A percentile compares a stretch with the other conserved stretches of the same genome.
phyloP scores from a whole-genome alignment of 2,329 filamentous ascomycete species.

The Beauveria sp. region DNA sequence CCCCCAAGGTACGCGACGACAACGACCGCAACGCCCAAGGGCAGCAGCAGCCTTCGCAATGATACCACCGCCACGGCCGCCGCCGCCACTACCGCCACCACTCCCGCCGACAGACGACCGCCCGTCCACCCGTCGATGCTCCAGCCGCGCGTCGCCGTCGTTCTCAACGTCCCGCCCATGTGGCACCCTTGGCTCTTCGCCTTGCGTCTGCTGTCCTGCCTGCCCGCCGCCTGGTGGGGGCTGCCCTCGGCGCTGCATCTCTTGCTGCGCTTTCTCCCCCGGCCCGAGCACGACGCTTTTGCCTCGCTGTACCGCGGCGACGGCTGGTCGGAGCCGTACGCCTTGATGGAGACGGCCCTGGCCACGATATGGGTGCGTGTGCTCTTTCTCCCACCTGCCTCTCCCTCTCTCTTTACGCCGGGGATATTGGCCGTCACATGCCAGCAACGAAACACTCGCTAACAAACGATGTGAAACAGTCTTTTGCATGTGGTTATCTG shows the following conservation, averaged over 20 bases:
- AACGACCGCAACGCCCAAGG: not conserved
- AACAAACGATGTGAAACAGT: conserved; percentile 37
- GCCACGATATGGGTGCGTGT: conserved; percentile 66
- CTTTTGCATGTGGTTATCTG: conserved; percentile 67
- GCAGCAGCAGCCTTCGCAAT: not conserved
- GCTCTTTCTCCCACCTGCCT: not conserved
- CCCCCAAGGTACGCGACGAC: not conserved
- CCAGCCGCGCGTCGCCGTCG: conserved; percentile 70
- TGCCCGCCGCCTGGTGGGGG: conserved; percentile 65
- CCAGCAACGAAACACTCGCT: not conserved
- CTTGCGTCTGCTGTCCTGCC: conserved; percentile 63
- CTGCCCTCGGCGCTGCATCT: conserved; percentile 61
- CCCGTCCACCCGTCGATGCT: conserved; percentile 38
- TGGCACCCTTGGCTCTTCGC: conserved; percentile 70
- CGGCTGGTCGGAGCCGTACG: conserved; percentile 21
- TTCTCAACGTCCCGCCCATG: conserved; percentile 62
- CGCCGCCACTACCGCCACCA: not conserved
- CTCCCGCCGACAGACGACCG: not conserved
- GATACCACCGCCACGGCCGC: not conserved
- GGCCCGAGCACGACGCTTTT: conserved; percentile 20
- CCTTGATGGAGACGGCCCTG: conserved; percentile 60
- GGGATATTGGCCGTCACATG: not conserved
- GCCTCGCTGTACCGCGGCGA: conserved; percentile 14
- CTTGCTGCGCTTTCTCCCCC: conserved; percentile 52
- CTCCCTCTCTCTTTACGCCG: too few relatives aligned